Base-by-base conservation (phyloP, 352 stramenopile species). In the Phytophthora foliorum region DNA sequence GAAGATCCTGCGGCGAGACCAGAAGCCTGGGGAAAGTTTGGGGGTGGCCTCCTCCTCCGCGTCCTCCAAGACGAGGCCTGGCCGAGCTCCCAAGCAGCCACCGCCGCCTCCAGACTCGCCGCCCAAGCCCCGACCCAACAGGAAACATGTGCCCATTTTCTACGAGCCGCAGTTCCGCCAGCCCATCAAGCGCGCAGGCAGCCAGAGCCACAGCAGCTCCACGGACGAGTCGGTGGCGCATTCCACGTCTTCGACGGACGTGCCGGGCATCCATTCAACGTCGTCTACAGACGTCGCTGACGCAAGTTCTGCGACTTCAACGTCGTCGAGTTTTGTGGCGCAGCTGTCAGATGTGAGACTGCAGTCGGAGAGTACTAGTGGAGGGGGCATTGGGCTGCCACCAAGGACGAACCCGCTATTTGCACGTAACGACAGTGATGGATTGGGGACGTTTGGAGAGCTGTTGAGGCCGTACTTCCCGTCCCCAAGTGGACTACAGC, bases 101-200 rank as follows among this genome's bases (percentile, higher is more conserved):
- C 36, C 63, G 14, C 48, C 62, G 8, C 52, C 54, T 1, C 25
- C 72, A 2, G 64, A 74, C 9, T 92, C 86, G 16, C 86, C 86
- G 5, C 86, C 86, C 11, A 92, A 91, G 68, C 86, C 86, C 2
- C 78, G 86, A 44, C 80, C 86, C n/a, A 94, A 94, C 48, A 75
- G 86, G 58, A 94, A 94, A 68, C 86, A 94, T 64, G 84, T 94
- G 25, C 86, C 86, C 3, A 90, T 94, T 38, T 94, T 94, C 69
- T 94, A 94, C 70, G 81, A 92, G 50, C 60, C 73, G 13, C 69
- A 78, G 22, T 78, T 69, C 61, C 77, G 51, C 54, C 72, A 69
- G 48, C 74, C 36, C 32, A 57, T 85, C 48, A 55, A 78, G 70
- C 31, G 67, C 59, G 14, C 19, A 44, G 21, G 17, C 21, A 58